Evolutionary conservation across 495 filamentous ascomycete species (phyloP).

Genomic region (Bombardia bombarda): DNA sequence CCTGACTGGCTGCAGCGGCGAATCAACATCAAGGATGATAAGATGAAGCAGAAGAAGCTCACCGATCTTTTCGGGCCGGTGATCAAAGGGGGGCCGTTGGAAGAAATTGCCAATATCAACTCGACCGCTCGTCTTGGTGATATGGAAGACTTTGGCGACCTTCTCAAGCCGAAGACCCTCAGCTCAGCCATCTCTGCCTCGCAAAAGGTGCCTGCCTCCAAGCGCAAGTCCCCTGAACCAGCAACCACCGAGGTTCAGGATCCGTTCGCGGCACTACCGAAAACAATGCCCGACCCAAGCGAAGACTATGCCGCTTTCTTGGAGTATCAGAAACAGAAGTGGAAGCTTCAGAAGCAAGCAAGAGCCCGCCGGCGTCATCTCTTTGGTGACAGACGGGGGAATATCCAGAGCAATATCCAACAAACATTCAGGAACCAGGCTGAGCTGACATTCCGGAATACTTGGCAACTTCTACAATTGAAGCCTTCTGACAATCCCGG

Average conservation of each 20-base stretch:
- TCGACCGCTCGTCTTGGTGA: conserved; percentile 49
- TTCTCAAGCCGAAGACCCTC: conserved; percentile 63
- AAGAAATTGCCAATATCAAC: conserved; percentile 63
- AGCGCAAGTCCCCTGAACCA: conserved; percentile 70
- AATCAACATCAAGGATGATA: conserved; percentile 92
- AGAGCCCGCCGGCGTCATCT: conserved; percentile 79
- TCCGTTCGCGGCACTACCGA: conserved; percentile 77
- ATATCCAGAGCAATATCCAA: conserved; percentile 66
- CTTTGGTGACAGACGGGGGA: conserved; percentile 74
- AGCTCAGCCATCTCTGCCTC: conserved; percentile 44
- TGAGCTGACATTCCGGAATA: conserved; percentile 77
- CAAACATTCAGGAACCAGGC: conserved; percentile 87
- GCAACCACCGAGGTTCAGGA: conserved; percentile 53
- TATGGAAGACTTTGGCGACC: conserved; percentile 76
- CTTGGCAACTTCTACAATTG: conserved; percentile 91
- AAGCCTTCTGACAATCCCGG: conserved; percentile 72
- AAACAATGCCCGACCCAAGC: conserved; percentile 75
- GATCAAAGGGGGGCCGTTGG: conserved; percentile 54
- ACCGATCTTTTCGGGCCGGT: conserved; percentile 73
- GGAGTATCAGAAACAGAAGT: conserved; percentile 96
- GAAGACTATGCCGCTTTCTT: conserved; percentile 87
- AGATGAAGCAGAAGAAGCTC: conserved; percentile 97
- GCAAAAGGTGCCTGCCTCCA: conserved; percentile 48
- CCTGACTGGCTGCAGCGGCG: conserved; percentile 93
- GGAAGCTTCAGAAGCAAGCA: conserved; percentile 95